Base-by-base conservation (phyloP, 768 basidiomycete species). In the Hydnomerulius pinastri region DNA sequence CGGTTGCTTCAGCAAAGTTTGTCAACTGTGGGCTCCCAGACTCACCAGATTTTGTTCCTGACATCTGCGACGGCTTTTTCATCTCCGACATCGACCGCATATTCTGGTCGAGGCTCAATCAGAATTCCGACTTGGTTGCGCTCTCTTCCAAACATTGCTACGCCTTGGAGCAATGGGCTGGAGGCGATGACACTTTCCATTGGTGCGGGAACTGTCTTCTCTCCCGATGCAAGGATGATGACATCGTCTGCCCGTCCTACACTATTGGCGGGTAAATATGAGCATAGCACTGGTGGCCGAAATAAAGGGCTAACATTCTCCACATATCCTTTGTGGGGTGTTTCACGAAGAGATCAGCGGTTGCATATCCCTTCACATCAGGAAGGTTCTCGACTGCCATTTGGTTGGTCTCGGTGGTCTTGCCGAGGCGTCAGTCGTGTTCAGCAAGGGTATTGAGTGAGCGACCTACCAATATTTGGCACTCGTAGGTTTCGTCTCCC, bases 271-370 rank as follows among this genome's bases (percentile, higher is more conserved):
- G 1, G 17, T 29, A 24, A 9, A 71, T 52, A 73, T 61, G 32
- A 67, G 0, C 42, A 51, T 2, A 62, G 65, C 2, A 66, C 59
- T 0, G 57, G 41, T 59, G 66, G 5, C 59, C 53, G 30, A 68
- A 58, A 1, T 62, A 35, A 11, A 13, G 11, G 21, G 45, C 67
- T n/a, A 30, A 59, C 30, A 80, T 57, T 44, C 57, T 69, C 68
- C 66, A 82, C 13, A 69, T 35, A 1, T 72, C 65, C 5, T 70
- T 72, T 0, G 69, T 71, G 0, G 79, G 76, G 55, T 81, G 80
- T 23, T 71, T 69, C 1, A 68, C 50, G 13, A 81, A 62, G 2
- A 80, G 37, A 56, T 80, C 80, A 1, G 66, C 60, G 1, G 77
- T 77, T 2, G 74, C 65, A 39, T 76, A 78, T 10, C 71, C 76